Evolutionary conservation across 495 filamentous ascomycete species (phyloP), one percentile per base, ranked within the genome.

Genomic region (Aspergillus asperescens): DNA sequence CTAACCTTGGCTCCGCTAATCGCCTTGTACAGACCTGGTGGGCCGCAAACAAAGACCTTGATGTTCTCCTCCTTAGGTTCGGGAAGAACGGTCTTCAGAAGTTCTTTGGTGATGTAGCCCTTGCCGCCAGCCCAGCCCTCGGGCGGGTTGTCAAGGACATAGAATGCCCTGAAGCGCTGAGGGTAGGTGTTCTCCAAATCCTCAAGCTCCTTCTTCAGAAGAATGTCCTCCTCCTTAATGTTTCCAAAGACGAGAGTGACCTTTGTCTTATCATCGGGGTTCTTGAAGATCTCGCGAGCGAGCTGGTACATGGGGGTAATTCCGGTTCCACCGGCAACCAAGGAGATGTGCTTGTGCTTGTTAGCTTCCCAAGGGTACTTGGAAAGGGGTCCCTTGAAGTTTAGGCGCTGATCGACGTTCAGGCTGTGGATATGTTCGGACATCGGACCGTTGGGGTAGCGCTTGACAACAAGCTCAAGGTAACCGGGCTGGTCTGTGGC

Each of bases 301-400:
- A 98, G 81, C 80, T 98, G 93, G 76, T 85, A 96, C 83, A 86
- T 85, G 34, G 93, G 93, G 28, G 92, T 92, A 63, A 97, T 95
- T 45, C 93, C 93, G 4, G 93, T 97, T 57, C 93, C 93, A 62
- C 94, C 93, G 8, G 93, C 90, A 58, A 98, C 81, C 65, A 97
- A 75, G n/a, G 80, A 83, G 66, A 98, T 84, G 73, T 96, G 91
- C 28, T 87, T 73, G 74, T 97, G 93, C 84, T 95, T 96, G 78
- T 98, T 98, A 55, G 87, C 59, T 34, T 80, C 63, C 90, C 90
- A 97, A 20, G 82, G 76, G 73, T 96, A 98, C 73, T 98, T 98
- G 52, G 89, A 87, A 15, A 98, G 80, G 0, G 93, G 93, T 13
- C 93, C 93, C 77, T 98, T 98, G 77, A 97, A 81, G 28, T 89